Base-by-base conservation (phyloP, 2,329 filamentous ascomycete genomes). In the Allantophomopsis cytisporea region DNA sequence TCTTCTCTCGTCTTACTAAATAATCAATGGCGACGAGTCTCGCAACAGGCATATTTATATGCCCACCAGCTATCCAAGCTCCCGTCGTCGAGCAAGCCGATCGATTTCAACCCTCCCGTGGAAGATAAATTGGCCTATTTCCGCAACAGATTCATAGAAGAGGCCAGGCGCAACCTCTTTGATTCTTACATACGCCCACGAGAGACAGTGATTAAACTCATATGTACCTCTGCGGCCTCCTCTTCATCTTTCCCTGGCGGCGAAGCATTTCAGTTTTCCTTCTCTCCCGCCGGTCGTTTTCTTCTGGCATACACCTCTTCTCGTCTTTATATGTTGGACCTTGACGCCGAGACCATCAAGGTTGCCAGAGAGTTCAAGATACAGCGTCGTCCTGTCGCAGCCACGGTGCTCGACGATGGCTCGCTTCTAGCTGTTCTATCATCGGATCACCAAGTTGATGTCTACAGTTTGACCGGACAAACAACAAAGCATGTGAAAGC, bases 221-320 rank as follows among this genome's bases (percentile, higher is more conserved):
- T 93, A 11, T 91, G 84, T 31, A 85, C 80, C 37, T 87, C 83
- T 5, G 84, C 84, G 48, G 89, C 83, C 54, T 88, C 84, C 1
- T 86, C 83, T 2, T 85, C 85, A 16, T 72, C 73, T 2, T 81
- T 80, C 45, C 86, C 85, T 1, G 81, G 82, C 28, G 83, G 84
- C 23, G 86, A 94, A 57, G 84, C 84, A 35, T 84, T 94, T 62
- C 82, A 85, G 40, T 94, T 93, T 57, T 77, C 73, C 45, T 75
- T 85, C 43, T 93, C 86, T 2, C 76, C 83, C 5, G 75, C 71
- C 39, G 85, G 84, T 2, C 76, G 80, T 47, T 74, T 80, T 49
- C 61, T 93, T 21, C 69, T 93, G 32, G 85, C 83, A 38, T 83
- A 87, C 57, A 93, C 85, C 58, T 93, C 86, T 31, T 88, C 85